phyloP scores from a whole-genome alignment of 148 eudicot species.

The Drosera capensis region DNA sequence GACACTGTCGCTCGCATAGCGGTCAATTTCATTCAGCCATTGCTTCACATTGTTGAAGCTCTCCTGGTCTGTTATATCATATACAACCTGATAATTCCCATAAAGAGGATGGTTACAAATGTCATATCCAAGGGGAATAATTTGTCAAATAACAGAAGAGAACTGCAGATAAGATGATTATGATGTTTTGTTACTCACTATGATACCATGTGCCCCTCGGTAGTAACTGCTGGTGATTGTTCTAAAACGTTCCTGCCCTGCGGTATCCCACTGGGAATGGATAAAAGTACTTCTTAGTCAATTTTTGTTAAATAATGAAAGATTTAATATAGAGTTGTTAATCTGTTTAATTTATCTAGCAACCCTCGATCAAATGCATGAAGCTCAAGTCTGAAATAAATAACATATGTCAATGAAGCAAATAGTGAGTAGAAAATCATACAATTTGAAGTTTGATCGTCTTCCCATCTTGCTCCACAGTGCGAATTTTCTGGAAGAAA shows the following conservation, averaged over 20 bases:
- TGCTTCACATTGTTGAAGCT: constrained; percentile 45
- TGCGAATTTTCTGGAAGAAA: constrained; percentile 33
- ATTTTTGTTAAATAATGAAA: constrained; percentile 1
- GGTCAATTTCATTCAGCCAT: constrained; percentile 47
- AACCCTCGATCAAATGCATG: background rate
- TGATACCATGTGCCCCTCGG: constrained; percentile 35
- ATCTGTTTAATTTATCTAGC: background rate
- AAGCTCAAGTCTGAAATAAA: background rate
- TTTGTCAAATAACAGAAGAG: background rate
- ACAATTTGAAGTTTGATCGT: constrained; percentile 33
- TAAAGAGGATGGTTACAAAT: background rate
- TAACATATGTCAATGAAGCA: constrained; percentile 1
- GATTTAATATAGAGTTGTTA: background rate
- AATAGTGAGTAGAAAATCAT: constrained; percentile 5
- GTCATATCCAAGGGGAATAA: background rate
- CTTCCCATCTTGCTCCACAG: constrained; percentile 39
- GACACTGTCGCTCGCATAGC: constrained; percentile 37
- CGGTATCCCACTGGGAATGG: constrained; percentile 26
- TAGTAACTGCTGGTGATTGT: constrained; percentile 36
- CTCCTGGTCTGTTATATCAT: constrained; percentile 39
- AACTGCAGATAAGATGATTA: background rate
- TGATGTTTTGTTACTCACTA: constrained; percentile 8
- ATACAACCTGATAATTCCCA: constrained; percentile 22
- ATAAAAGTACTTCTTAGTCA: background rate
- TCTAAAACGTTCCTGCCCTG: constrained; percentile 34